These are phyloP conservation scores for Kuraishia hungarica DNA, from an alignment of 805 yeast genomes.

Conservation along the genomic window DNA sequence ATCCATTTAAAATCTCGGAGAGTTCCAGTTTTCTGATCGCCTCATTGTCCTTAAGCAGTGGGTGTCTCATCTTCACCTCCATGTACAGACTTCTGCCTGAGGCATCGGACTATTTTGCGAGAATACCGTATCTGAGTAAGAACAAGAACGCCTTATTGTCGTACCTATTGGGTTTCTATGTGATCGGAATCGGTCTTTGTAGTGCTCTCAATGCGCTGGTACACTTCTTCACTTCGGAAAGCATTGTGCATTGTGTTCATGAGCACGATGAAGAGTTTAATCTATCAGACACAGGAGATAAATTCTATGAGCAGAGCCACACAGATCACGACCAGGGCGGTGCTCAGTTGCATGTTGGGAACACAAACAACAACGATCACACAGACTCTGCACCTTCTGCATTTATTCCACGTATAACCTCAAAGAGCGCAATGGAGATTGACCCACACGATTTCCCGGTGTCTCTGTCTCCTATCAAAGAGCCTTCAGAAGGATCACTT, in stretches of 20 bases:
- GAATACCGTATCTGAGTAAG: slow-evolving; percentile 17
- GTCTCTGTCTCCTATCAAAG: neutral
- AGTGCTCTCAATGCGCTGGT: slow-evolving; percentile 52
- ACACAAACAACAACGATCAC: slow-evolving; percentile 10
- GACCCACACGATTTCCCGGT: neutral
- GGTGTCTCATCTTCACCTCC: slow-evolving; percentile 76
- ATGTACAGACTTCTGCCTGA: slow-evolving; percentile 73
- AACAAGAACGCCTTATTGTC: slow-evolving; percentile 25
- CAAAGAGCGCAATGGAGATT: neutral
- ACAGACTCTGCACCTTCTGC: neutral
- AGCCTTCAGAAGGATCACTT: no score
- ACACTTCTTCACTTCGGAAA: slow-evolving; percentile 70
- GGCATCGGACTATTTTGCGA: slow-evolving; percentile 35
- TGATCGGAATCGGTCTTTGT: slow-evolving; percentile 55
- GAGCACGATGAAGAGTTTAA: slow-evolving; percentile 19
- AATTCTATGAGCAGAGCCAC: slow-evolving; percentile 4
- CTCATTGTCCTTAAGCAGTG: slow-evolving; percentile 71
- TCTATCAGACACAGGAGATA: slow-evolving; percentile 10
- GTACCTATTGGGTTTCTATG: slow-evolving; percentile 30
- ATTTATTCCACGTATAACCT: neutral
- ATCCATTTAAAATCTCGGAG: slow-evolving; percentile 45
- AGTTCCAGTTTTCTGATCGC: slow-evolving; percentile 62
- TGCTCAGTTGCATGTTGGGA: slow-evolving; percentile 7
- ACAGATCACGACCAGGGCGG: slow-evolving; percentile 1
- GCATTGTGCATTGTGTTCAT: slow-evolving; percentile 82